Percentiles rank a stretch among this genome's conserved stretches.
Evolutionary conservation across 768 basidiomycete species (phyloP).

Genomic region (Serendipita sp.): DNA sequence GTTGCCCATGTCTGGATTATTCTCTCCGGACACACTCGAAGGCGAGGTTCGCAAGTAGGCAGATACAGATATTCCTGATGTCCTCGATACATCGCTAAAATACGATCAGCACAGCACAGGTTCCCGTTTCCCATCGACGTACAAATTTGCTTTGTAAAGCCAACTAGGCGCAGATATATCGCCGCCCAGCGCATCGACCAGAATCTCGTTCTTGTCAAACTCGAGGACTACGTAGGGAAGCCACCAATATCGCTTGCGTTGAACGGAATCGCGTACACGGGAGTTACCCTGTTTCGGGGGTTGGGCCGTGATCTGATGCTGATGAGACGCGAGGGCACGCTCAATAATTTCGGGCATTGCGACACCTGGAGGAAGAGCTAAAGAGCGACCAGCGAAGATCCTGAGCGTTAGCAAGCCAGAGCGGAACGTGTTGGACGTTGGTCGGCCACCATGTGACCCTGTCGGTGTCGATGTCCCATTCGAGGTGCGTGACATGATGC

Average conservation of each 20-base stretch:
- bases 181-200: constrained; percentile 93
- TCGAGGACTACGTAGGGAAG: constrained; percentile 95
- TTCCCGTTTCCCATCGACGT: constrained; percentile 20
- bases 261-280: constrained; percentile 68
- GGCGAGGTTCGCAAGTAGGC: constrained; percentile 78
- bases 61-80: constrained; percentile 80
- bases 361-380: constrained; percentile 62
- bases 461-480: neutral
- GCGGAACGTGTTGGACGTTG: constrained; percentile 33
- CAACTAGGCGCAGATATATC: constrained; percentile 78
- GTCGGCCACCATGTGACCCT: neutral
- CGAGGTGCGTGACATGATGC: neutral
- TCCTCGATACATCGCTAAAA: constrained; percentile 80
- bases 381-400: constrained; percentile 81
- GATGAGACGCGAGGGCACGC: constrained; percentile 51
- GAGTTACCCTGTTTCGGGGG: constrained; percentile 28
- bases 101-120: neutral
- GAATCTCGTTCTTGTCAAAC: constrained; percentile 93
- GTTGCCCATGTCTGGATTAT: constrained; percentile 81
- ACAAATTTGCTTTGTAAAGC: constrained; percentile 96
- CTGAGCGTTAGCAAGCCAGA: constrained; percentile 89
- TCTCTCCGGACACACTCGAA: constrained; percentile 37
- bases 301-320: constrained; percentile 32
- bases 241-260: constrained; percentile 90
- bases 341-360: constrained; percentile 73